Evolutionary conservation across 768 basidiomycete species (phyloP), one percentile per base, ranked within the genome.

Genomic region (Tulasnella sp.): DNA sequence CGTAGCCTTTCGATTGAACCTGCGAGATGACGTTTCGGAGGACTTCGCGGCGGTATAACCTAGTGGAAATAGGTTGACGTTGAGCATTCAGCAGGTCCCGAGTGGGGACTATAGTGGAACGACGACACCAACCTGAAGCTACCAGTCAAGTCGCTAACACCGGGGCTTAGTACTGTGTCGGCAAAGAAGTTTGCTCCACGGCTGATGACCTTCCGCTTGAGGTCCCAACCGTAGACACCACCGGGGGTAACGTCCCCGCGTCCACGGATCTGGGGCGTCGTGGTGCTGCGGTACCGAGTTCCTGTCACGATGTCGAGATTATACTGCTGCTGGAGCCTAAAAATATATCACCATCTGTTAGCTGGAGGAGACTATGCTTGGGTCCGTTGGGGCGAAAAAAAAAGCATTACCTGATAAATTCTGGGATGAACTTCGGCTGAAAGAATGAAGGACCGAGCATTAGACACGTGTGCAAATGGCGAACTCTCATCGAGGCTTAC

Each of bases 271-370:
- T 17, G 1, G 77, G 91, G 92, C 12, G 85, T 88, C 0, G 91
- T 84, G 2, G 85, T 85, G 12, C 88, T 85, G 71, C 92, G 87
- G 82, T 97, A 97, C 31, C 95, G 90, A 3, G 95, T 96, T 0
- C 95, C 95, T 0, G 95, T 97, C 29, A 97, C 95, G 79, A 97
- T 94, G 82, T 96, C 95, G 45, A 96, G 86, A 81, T 95, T 91
- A 81, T 93, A 89, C n/a, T 90, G 86, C 80, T 92, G 88, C 82
- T 97, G 95, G 77, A 93, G 85, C 76, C 93, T 94, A 80, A 29
- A 67, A n/a, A 80, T 64, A 76, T 36, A 70, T 31, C 49, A 68
- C 69, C 22, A 37, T 42, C 58, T 38, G 29, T 45, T 69, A 67
- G 34, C 31, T 36, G 40, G 39, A 69, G 64, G 72, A 42, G 29